These are phyloP conservation scores for Pythium myriotylum DNA, from an alignment of 352 stramenopile species.

Conservation along the genomic window DNA sequence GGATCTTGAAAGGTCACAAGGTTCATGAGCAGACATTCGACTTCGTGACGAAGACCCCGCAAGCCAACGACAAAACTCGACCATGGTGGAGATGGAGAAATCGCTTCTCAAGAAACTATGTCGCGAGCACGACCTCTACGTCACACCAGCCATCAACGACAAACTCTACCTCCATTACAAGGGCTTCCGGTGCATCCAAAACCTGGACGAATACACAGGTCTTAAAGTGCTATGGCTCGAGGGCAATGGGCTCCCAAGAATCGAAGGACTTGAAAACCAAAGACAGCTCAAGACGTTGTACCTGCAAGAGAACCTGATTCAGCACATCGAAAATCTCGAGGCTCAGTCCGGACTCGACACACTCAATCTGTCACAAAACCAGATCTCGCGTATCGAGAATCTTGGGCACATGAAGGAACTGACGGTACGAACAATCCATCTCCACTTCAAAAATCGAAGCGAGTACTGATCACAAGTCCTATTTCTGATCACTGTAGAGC, in stretches of 20 bases:
- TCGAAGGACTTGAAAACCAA: constrained; percentile 90
- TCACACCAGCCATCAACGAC: constrained; percentile 93
- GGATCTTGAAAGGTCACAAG: constrained; percentile 21
- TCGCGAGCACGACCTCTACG: constrained; percentile 90
- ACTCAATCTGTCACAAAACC: constrained; percentile 84
- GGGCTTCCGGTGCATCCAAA: constrained; percentile 92
- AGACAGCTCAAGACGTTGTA: constrained; percentile 91
- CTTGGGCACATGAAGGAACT: constrained; percentile 69
- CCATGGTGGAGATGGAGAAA: constrained; percentile 91
- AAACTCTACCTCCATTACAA: constrained; percentile 97
- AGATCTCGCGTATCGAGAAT: constrained; percentile 79
- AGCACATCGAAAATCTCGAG: constrained; percentile 88
- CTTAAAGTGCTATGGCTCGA: constrained; percentile 95
- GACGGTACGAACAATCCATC: constrained; percentile 54
- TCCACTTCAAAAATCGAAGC: not conserved
- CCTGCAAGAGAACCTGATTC: constrained; percentile 95
- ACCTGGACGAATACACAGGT: constrained; percentile 94
- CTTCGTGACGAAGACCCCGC: too few relatives aligned
- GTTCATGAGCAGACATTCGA: too few relatives aligned
- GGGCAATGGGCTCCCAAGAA: constrained; percentile 90
- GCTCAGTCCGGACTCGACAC: constrained; percentile 60
- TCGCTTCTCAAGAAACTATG: constrained; percentile 87
- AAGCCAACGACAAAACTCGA: not conserved
- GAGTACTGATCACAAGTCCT: not conserved
- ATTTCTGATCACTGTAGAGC: constrained; percentile 36